Conservation (phyloP, 805 yeast species). For the Sugiyamaella boreocaroliniensis region DNA sequence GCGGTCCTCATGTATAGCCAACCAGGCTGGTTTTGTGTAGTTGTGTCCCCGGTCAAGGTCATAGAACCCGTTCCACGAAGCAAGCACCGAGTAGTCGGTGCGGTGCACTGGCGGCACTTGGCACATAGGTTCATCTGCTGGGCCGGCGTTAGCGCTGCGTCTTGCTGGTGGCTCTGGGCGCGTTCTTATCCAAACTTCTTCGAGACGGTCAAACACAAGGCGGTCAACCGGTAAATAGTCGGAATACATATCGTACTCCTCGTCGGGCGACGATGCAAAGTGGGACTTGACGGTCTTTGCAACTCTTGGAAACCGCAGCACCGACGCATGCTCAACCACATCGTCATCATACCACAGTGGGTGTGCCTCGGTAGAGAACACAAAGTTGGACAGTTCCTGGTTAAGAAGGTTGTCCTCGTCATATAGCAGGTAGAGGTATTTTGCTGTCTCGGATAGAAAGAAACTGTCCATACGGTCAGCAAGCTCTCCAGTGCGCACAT, state of each 20-base stretch:
- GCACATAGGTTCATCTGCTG: neutral
- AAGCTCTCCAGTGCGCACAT: slow-evolving; percentile 51
- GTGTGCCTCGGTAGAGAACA: slow-evolving; percentile 88
- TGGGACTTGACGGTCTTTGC: slow-evolving; percentile 1
- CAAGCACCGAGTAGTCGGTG: slow-evolving; percentile 20
- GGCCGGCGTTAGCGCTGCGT: neutral
- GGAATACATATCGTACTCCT: neutral
- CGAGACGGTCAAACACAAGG: neutral
- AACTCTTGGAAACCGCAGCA: slow-evolving; percentile 10
- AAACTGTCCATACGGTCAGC: slow-evolving; percentile 90
- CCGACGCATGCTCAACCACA: slow-evolving; percentile 23
- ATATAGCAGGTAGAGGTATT: slow-evolving; percentile 73
- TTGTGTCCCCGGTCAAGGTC: slow-evolving; percentile 21
- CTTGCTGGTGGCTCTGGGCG: neutral
- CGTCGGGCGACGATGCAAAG: neutral
- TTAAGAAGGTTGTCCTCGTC: slow-evolving; percentile 57
- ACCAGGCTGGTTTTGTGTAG: slow-evolving; percentile 15
- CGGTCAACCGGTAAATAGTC: neutral
- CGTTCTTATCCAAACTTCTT: neutral
- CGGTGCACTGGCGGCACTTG: neutral
- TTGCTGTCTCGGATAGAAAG: slow-evolving; percentile 79
- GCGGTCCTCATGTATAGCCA: slow-evolving; percentile 1
- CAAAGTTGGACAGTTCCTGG: slow-evolving; percentile 33
- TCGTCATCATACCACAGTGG: slow-evolving; percentile 64
- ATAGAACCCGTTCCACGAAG: slow-evolving; percentile 31